Base-by-base conservation (phyloP, 768 basidiomycete species). In the Mycena chlorophos region DNA sequence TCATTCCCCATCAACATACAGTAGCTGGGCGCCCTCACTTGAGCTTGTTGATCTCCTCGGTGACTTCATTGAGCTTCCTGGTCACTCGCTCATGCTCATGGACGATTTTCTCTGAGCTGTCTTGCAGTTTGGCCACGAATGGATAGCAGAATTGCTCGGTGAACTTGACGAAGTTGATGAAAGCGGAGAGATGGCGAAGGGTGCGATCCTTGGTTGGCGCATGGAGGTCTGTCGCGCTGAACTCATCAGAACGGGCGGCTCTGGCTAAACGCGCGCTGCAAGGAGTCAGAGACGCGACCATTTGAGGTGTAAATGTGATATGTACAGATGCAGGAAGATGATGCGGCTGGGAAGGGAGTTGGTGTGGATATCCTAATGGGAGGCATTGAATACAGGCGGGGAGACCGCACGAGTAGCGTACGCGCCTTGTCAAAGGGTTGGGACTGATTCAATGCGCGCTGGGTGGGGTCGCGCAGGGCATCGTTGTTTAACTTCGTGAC, bases 121-220 rank as follows among this genome's bases (percentile, higher is more conserved):
- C 81, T 39, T 84, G 80, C 23, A 94, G 71, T n/a, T 79, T 77
- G 52, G 75, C 75, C 17, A 88, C 75, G 56, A 88, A 85, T 2
- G 78, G 69, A 37, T 81, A 77, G 62, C 84, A 86, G 56, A 74
- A 77, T 61, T 91, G 88, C 62, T 87, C 89, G 14, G 85, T 86
- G 69, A 94, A 96, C 70, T 91, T 92, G 70, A 93, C 83, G 68
- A 95, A 92, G 72, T 97, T 97, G 76, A 95, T 91, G 62, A 96
- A 89, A 2, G 89, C 92, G 30, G 91, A 91, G 59, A 97, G 81
- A 37, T 89, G 76, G 50, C 81, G 77, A 26, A 87, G 78, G 0
- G 92, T 90, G 26, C 94, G 85, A 38, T 86, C 81, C 25, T 83
- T 73, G 6, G 91, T 87, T 1, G 94, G 94, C 43, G 75, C 78